Base-by-base conservation (phyloP, 2,329 filamentous ascomycete genomes). In the Scytalidium sp. region DNA sequence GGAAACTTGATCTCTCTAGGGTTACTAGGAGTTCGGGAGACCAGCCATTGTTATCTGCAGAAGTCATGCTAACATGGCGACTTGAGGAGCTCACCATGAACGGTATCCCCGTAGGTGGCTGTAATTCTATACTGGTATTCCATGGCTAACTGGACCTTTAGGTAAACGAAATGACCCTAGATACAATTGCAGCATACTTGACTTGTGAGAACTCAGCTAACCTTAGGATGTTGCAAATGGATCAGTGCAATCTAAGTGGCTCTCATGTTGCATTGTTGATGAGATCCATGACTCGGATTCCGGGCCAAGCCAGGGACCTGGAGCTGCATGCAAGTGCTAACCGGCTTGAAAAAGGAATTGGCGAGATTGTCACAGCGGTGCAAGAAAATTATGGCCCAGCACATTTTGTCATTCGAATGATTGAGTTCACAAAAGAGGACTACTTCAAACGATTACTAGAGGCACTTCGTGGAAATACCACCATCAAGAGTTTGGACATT, bases 241-340 rank as follows among this genome's bases (percentile, higher is more conserved):
- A 88, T 57, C 81, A 87, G 60, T 87, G 84, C 58, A 82, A 81
- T 49, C 70, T 89, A 36, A 84, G 75, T 8, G 84, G 85, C 3
- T 72, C 73, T 45, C 83, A 88, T 59, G 76, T 88, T 22, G 84
- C 84, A 13, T 76, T 80, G 27, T 70, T 89, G 44, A 74, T 89
- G 60, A 76, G 80, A 56, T 81, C 84, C 3, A 83, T 88, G 78
- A 75, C 75, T 32, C 69, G 72, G 47, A 66, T 67, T 2, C 65
- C 73, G 10, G 74, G 75, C 3, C 65, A 70, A 51, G 67, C 74
- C 36, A 77, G 85, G 40, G 75, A 81, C 42, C 70, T 88, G 49
- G 81, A 87, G 64, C 69, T 89, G 19, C 78, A 87, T 59, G 80
- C 87, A 46, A 87, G 81, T 59, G 81, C 63, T 43, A 79, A 76